Evolutionary conservation across 129 eudicot species (phyloP), one percentile per base, ranked within the genome.

Genomic region (Logfia minima): DNA sequence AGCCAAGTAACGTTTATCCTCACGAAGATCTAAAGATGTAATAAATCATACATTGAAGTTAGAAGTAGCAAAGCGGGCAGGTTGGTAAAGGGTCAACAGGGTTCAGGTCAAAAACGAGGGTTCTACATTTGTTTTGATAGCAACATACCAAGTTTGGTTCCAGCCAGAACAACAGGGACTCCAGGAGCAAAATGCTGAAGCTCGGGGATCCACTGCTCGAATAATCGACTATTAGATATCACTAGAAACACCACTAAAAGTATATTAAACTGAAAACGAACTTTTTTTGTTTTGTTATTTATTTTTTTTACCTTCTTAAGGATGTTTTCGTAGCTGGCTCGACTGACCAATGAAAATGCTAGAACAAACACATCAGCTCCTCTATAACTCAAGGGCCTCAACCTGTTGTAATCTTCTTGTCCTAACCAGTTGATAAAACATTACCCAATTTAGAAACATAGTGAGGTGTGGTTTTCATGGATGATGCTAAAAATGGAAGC

Each of bases 121-220:
- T 80, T 62, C 19, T 53, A 17, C 18, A 18, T 60, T 37, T 7
- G 29, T 52, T 74, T 39, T 22, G 5, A 71, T 76, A 55, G 43
- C 19, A 34, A 70, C 83, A 76, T 88, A 93, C 98, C 98, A 67
- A 87, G 85, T 85, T 93, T 90, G 87, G 98, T 93, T 88, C 98
- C 98, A 66, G 81, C 98, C n/a, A 93, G 82, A 51, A 93, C 95
- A 24, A 93, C 80, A 0, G 98, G 98, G 35, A 88, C 85, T 63
- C 98, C 97, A 13, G 98, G 97, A 37, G 97, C 97, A 83, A 76
- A 90, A 77, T 90, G 98, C 83, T 91, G 95, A 84, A 93, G 97
- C 78, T 93, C 98, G 7, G 98, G 98, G 78, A 93, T 90, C 98
- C 98, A 93, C 98, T 93, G 86, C 71, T 39, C 24, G 76, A 74